phyloP scores from a whole-genome alignment of 768 basidiomycete species.

The Udeniomyces megalosporus region DNA sequence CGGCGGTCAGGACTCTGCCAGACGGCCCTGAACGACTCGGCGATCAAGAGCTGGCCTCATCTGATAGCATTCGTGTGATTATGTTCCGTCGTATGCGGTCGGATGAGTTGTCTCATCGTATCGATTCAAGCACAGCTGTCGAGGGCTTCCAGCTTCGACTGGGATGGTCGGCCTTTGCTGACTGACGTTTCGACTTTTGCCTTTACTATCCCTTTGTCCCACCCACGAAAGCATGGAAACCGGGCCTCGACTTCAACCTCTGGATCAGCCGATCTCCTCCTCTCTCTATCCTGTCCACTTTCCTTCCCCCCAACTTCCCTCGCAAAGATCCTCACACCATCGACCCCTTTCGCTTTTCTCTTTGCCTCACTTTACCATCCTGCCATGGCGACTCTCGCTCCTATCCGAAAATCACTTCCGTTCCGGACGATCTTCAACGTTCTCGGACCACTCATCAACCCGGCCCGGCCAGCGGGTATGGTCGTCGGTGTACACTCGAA shows the following conservation, averaged over 20 bases:
- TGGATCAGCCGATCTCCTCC: slow-evolving; percentile 81
- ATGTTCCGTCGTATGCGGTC: no score
- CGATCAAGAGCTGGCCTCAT: no score
- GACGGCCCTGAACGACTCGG: no score
- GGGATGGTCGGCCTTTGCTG: background rate
- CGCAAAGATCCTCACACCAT: slow-evolving; percentile 37
- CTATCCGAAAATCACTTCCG: slow-evolving; percentile 67
- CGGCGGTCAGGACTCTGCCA: no score
- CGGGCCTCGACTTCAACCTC: slow-evolving; percentile 81
- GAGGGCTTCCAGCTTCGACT: background rate
- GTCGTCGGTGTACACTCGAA: slow-evolving; percentile 75
- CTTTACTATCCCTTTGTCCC: background rate
- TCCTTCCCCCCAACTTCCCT: slow-evolving; percentile 42
- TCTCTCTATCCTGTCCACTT: slow-evolving; percentile 55
- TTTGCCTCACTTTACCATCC: slow-evolving; percentile 91
- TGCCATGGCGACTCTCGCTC: slow-evolving; percentile 58
- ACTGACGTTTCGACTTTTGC: background rate
- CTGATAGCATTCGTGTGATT: no score
- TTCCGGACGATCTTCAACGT: slow-evolving; percentile 96
- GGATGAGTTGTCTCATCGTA: background rate
- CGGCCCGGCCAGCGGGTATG: slow-evolving; percentile 70
- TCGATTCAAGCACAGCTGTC: background rate
- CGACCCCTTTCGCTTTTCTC: slow-evolving; percentile 58
- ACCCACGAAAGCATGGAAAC: slow-evolving; percentile 55
- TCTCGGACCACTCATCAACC: slow-evolving; percentile 86